Conservation (phyloP, 805 yeast genomes). For the Danielia reshetovae region DNA sequence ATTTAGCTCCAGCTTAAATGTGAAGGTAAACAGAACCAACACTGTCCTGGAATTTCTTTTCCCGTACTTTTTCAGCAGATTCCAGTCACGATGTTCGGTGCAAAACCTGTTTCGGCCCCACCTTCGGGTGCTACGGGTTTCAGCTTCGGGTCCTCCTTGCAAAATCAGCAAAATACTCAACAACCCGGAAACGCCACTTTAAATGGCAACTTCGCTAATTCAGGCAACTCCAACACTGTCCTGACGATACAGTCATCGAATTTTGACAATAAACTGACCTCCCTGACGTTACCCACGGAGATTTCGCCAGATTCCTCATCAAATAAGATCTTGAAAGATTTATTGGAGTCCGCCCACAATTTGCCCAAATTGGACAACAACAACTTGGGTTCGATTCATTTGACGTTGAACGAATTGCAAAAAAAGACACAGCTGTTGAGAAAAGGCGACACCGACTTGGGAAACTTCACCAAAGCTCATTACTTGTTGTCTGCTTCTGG, state of each 20-base stretch:
- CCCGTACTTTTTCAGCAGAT: no score
- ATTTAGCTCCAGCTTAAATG: no score
- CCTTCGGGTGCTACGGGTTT: no score
- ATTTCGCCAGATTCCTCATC: slow-evolving; percentile 12
- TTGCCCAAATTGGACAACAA: slow-evolving; percentile 58
- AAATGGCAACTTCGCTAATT: no score
- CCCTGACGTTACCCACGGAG: slow-evolving; percentile 9
- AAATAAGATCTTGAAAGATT: slow-evolving; percentile 50
- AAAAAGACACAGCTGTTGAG: slow-evolving; percentile 60
- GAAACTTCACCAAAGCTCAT: slow-evolving; percentile 66
- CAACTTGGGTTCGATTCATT: slow-evolving; percentile 75
- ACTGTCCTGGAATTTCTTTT: no score
- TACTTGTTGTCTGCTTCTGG: slow-evolving; percentile 89
- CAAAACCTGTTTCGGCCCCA: no score
- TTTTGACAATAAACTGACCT: background rate
- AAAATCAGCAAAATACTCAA: no score
- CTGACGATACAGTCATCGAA: background rate
- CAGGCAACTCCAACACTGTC: no score
- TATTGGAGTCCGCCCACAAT: slow-evolving; percentile 71
- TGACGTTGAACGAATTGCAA: slow-evolving; percentile 75
- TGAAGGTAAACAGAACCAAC: no score
- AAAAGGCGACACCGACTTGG: slow-evolving; percentile 30
- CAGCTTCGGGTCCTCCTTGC: background rate
- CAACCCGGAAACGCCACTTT: no score
- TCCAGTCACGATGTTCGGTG: no score